These are phyloP conservation scores for Phytopythium mirpurense DNA, from an alignment of 352 stramenopile species.

Conservation along the genomic window DNA sequence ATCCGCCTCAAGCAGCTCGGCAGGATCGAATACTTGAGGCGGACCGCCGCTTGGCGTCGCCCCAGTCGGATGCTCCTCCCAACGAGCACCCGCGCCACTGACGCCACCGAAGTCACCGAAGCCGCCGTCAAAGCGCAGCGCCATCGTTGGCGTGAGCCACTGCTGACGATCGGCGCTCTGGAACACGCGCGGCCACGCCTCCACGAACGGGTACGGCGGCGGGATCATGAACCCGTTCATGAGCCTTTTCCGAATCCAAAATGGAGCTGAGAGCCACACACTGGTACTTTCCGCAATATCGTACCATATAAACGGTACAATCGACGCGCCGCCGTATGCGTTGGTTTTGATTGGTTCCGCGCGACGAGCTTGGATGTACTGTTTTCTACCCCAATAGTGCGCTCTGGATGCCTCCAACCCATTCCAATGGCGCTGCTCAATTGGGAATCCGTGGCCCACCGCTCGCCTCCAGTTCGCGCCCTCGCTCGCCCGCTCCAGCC, in stretches of 20 bases:
- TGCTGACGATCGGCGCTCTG: slow-evolving; percentile 20
- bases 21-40: no score
- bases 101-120: not conserved
- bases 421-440: not conserved
- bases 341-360: slow-evolving; percentile 4
- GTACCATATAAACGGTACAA: not conserved
- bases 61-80: not conserved
- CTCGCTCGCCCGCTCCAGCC: not conserved
- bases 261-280: no score
- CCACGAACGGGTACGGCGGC: slow-evolving; percentile 75
- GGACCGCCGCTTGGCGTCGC: not conserved
- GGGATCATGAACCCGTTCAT: slow-evolving; percentile 52
- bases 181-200: slow-evolving; percentile 52
- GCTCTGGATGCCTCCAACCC: not conserved
- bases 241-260: not conserved
- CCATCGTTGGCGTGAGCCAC: slow-evolving; percentile 47
- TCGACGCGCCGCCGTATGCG: no score
- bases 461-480: no score
- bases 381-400: not conserved
- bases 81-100: not conserved
- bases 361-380: not conserved
- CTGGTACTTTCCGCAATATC: no score
- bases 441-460: slow-evolving; percentile 3
- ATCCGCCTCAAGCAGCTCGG: not conserved
- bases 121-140: not conserved